Conservation (phyloP, 1,139 yeast species). For the Hyphopichia fennica region DNA sequence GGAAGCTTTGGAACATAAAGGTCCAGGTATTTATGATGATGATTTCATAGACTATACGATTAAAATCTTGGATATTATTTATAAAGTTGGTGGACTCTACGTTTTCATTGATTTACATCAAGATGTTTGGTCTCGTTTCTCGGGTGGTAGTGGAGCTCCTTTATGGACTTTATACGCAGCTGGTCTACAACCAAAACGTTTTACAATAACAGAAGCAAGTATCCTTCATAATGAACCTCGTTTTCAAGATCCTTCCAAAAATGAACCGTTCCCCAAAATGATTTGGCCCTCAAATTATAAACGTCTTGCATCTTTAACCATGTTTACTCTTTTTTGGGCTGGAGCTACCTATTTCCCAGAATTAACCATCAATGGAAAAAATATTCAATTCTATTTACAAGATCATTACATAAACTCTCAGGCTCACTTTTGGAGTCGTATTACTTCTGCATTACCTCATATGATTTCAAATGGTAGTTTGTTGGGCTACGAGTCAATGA, state of each 20-base stretch:
- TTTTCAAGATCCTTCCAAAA: slow-evolving; percentile 7
- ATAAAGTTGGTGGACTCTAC: slow-evolving; percentile 69
- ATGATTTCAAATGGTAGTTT: slow-evolving; percentile 54
- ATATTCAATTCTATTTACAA: slow-evolving; percentile 79
- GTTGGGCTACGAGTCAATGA: slow-evolving; percentile 81
- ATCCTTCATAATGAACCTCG: slow-evolving; percentile 58
- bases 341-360: slow-evolving; percentile 74
- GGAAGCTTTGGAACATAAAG: slow-evolving; percentile 91
- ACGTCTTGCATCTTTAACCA: slow-evolving; percentile 71
- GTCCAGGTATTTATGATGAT: slow-evolving; percentile 82
- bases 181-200: slow-evolving; percentile 76
- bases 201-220: slow-evolving; percentile 70
- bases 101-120: slow-evolving; percentile 90
- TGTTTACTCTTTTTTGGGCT: slow-evolving; percentile 85
- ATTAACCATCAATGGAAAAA: slow-evolving; percentile 64
- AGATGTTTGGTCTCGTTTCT: slow-evolving; percentile 88
- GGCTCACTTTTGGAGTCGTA: slow-evolving; percentile 50
- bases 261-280: slow-evolving; percentile 70
- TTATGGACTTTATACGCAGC: slow-evolving; percentile 96
- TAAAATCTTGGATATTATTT: slow-evolving; percentile 57
- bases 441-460: slow-evolving; percentile 50
- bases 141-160: slow-evolving; percentile 97
- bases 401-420: slow-evolving; percentile 59
- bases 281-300: slow-evolving; percentile 90
- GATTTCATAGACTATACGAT: slow-evolving; percentile 73